These are phyloP conservation scores for Leccinum variicolor DNA, from an alignment of 768 basidiomycete species.

Conservation along the genomic window DNA sequence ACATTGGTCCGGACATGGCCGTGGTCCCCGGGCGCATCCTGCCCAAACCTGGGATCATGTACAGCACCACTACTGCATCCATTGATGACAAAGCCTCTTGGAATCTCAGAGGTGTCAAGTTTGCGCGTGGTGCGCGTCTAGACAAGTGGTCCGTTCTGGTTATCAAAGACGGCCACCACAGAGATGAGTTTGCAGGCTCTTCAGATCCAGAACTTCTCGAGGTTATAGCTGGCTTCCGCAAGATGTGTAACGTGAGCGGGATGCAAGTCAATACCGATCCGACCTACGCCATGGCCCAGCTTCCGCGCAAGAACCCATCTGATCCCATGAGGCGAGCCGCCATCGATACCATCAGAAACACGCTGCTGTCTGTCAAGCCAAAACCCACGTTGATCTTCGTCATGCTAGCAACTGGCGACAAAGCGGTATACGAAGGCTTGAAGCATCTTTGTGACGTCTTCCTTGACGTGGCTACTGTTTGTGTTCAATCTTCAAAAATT, in stretches of 20 bases:
- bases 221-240: slow-evolving; percentile 50
- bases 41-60: slow-evolving; percentile 40
- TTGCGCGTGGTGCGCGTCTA: slow-evolving; percentile 53
- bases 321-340: slow-evolving; percentile 56
- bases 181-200: slow-evolving; percentile 58
- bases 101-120: slow-evolving; percentile 56
- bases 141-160: slow-evolving; percentile 67
- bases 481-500: slow-evolving; percentile 70
- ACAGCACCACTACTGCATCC: slow-evolving; percentile 26
- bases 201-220: slow-evolving; percentile 51
- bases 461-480: slow-evolving; percentile 58
- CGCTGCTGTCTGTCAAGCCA: slow-evolving; percentile 36
- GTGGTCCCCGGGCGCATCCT: slow-evolving; percentile 55
- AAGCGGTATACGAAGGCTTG: slow-evolving; percentile 47
- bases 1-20: slow-evolving; percentile 47
- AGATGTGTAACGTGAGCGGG: slow-evolving; percentile 63
- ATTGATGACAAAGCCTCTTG: slow-evolving; percentile 49
- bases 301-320: slow-evolving; percentile 49
- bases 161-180: slow-evolving; percentile 48
- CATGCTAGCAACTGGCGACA: slow-evolving; percentile 45
- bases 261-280: slow-evolving; percentile 44
- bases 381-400: slow-evolving; percentile 46
- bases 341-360: slow-evolving; percentile 40
- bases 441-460: slow-evolving; percentile 51
- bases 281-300: slow-evolving; percentile 33